Base-by-base conservation (phyloP, 768 basidiomycete genomes). In the Tubosaeta sp. region DNA sequence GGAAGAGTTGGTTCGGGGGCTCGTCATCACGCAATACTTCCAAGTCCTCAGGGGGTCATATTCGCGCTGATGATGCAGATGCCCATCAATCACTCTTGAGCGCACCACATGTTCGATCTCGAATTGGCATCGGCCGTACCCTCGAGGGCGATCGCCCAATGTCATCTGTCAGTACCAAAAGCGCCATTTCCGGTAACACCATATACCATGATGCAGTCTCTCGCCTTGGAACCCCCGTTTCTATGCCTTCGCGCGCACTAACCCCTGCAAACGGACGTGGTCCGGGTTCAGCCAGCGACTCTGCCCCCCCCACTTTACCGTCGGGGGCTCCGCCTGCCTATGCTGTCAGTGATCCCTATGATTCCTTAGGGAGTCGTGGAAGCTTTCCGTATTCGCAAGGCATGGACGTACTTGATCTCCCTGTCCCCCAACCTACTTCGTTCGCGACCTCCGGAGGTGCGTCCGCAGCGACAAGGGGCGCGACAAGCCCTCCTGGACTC, bases 181-280 rank as follows among this genome's bases (percentile, higher is more conserved):
- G 84, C 48, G 76, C 70, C 6, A 53, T 71, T 13, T 81, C 79
- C 1, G 84, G 79, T 5, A 75, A 71, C 29, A 85, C 84, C 0
- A 59, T 84, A 3, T 88, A 82, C 57, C 81, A 82, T 54, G 85
- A 87, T 59, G 85, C 86, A 0, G 52, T 66, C 4, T 84, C 83
- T 0, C 67, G 69, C 10, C 66, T 74, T 11, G 67, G 58, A 2
- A 80, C 81, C 3, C 76, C 80, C 19, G 59, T 70, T 6, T 63
- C 63, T 11, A 50, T 69, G 16, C 74, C 77, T 43, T 73, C 74
- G 6, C 69, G 77, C 34, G 81, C 78, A 9, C 46, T 78, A 51
- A 78, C 80, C 2, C 78, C 80, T 33, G 68, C 72, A 4, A 70
- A 65, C 9, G 57, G 42, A 7, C 69, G 67, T 43, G 58, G 57